These are phyloP conservation scores for Cystobasidium ongulense DNA, from an alignment of 768 basidiomycete genomes.

Conservation along the genomic window DNA sequence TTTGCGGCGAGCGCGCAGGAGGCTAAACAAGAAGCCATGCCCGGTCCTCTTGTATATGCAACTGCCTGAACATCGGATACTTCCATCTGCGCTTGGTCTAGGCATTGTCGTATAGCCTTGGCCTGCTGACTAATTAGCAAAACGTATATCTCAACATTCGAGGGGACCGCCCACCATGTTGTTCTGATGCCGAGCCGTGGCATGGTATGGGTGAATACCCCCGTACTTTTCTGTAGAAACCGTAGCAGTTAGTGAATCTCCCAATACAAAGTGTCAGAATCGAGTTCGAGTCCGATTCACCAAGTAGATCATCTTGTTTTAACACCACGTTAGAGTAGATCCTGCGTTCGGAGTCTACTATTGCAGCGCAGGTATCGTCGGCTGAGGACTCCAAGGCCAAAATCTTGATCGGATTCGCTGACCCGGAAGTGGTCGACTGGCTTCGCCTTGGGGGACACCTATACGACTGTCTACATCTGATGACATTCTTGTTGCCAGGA, in stretches of 20 bases:
- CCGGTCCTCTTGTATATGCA: constrained; percentile 83
- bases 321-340: constrained; percentile 78
- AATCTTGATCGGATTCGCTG: constrained; percentile 18
- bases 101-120: constrained; percentile 59
- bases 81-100: constrained; percentile 57
- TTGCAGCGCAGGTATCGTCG: constrained; percentile 85
- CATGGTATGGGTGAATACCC: constrained; percentile 70
- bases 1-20: constrained; percentile 77
- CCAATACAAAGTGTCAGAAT: background rate
- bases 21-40: constrained; percentile 61
- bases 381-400: constrained; percentile 40
- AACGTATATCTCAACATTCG: background rate
- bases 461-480: too few relatives aligned
- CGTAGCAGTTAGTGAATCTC: background rate
- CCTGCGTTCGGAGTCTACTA: constrained; percentile 60
- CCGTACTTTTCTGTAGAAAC: constrained; percentile 50
- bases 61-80: constrained; percentile 68
- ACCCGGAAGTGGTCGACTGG: background rate
- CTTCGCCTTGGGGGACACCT: too few relatives aligned
- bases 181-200: constrained; percentile 67
- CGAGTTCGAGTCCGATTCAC: constrained; percentile 44
- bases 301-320: constrained; percentile 58
- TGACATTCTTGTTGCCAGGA: too few relatives aligned
- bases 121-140: constrained; percentile 52
- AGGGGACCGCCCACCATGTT: constrained; percentile 56